These are phyloP conservation scores for Detonula confervacea DNA, from an alignment of 352 stramenopile species.

Conservation along the genomic window DNA sequence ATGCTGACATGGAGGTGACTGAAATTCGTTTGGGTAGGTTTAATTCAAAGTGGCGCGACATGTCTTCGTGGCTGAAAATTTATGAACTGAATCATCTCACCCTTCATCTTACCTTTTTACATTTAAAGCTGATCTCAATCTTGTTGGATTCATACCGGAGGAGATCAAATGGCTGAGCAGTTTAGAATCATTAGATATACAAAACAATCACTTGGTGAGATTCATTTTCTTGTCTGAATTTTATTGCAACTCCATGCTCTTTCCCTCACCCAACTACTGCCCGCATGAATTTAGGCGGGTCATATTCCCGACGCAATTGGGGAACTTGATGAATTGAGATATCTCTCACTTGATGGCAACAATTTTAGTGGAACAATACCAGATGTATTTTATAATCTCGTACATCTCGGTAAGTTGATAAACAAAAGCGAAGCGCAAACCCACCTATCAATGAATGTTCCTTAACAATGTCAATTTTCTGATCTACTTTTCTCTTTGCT, in stretches of 20 bases:
- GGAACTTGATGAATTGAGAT: slow-evolving; percentile 40
- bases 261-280: not conserved
- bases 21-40: slow-evolving; percentile 40
- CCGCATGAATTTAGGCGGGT: slow-evolving; percentile 6
- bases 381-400: slow-evolving; percentile 36
- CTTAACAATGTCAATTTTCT: not conserved
- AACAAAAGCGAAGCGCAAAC: too few species aligned
- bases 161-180: slow-evolving; percentile 48
- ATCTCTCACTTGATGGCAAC: slow-evolving; percentile 50
- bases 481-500: slow-evolving; percentile 3
- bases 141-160: slow-evolving; percentile 48
- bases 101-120: slow-evolving; percentile 2
- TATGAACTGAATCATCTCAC: too few species aligned
- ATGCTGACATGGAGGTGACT: slow-evolving; percentile 51
- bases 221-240: not conserved
- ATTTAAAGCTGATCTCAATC: slow-evolving; percentile 38
- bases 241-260: slow-evolving; percentile 1
- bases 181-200: slow-evolving; percentile 45
- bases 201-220: slow-evolving; percentile 52
- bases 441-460: too few species aligned
- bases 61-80: too few species aligned
- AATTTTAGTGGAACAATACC: slow-evolving; percentile 47
- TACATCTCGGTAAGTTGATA: slow-evolving; percentile 26
- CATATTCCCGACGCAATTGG: slow-evolving; percentile 31
- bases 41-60: too few species aligned